These are phyloP conservation scores for Talaromyces sp. DNA, from an alignment of 2,329 filamentous ascomycete genomes.

Conservation along the genomic window DNA sequence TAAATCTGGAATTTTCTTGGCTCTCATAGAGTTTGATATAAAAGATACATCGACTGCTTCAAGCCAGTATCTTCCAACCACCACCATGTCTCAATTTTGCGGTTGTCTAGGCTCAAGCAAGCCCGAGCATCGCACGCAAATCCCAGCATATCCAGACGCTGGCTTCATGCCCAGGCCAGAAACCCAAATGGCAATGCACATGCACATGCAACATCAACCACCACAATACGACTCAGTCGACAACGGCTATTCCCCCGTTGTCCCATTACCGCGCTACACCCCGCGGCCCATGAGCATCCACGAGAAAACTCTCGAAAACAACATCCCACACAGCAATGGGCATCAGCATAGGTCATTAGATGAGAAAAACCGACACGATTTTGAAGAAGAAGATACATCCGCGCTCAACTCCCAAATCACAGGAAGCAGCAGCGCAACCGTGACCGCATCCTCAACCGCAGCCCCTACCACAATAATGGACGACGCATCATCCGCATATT, in stretches of 20 bases:
- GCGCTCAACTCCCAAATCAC: constrained; percentile 27
- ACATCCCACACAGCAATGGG: constrained; percentile 22
- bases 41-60: neutral
- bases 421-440: constrained; percentile 22
- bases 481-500: constrained; percentile 42
- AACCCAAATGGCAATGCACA: constrained; percentile 6
- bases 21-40: neutral
- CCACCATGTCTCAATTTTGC: constrained; percentile 18
- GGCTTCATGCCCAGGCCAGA: constrained; percentile 13
- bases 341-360: constrained; percentile 31
- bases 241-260: constrained; percentile 34
- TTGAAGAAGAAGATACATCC: constrained; percentile 22
- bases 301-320: constrained; percentile 42
- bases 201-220: constrained; percentile 7
- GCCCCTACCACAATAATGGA: constrained; percentile 13
- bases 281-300: constrained; percentile 39
- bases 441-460: neutral
- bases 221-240: constrained; percentile 24
- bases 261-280: constrained; percentile 44
- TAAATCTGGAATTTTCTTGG: neutral
- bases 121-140: constrained; percentile 7
- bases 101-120: constrained; percentile 16
- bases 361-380: constrained; percentile 34
- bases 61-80: neutral
- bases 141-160: constrained; percentile 16